A percentile compares a stretch with the other conserved stretches of the same genome.
phyloP scores from a whole-genome alignment of 495 filamentous ascomycete species.

The Sphaerosporella brunnea region DNA sequence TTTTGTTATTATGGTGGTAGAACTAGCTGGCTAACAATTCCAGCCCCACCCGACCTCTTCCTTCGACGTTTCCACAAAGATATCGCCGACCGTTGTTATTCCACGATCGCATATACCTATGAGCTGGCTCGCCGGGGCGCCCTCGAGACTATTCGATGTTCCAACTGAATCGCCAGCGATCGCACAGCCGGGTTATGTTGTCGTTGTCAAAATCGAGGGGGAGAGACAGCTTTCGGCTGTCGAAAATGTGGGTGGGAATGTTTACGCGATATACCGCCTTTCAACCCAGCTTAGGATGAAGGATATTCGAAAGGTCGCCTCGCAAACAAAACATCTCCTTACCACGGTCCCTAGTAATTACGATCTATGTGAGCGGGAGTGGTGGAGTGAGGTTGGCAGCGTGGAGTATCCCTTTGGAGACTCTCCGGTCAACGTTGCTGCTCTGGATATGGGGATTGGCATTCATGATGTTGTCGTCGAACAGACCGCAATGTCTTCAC shows the following conservation, averaged over 20 bases:
- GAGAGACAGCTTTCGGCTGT: constrained; percentile 23
- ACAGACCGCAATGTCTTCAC: no score
- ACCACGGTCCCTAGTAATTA: no score
- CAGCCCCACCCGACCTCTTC: constrained; percentile 20
- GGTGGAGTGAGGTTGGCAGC: constrained; percentile 14
- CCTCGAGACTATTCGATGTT: constrained; percentile 21
- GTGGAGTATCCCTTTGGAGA: constrained; percentile 2
- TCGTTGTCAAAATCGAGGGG: constrained; percentile 22
- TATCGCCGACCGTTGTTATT: constrained; percentile 22
- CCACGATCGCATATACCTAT: constrained; percentile 21
- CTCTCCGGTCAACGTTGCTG: neutral
- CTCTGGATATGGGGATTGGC: constrained; percentile 10
- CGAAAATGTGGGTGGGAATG: constrained; percentile 18
- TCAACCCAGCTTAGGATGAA: constrained; percentile 23
- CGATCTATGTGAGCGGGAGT: constrained; percentile 15
- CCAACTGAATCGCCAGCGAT: constrained; percentile 11
- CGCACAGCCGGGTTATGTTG: constrained; percentile 14
- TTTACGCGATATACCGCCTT: constrained; percentile 23
- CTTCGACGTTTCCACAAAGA: constrained; percentile 19
- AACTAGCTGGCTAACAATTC: neutral
- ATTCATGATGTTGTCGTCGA: no score
- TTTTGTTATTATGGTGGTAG: no score
- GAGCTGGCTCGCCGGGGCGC: constrained; percentile 21
- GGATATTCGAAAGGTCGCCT: constrained; percentile 18
- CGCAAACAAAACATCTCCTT: constrained; percentile 9